Evolutionary conservation across 139 green algal genomes (phyloP).

Genomic region (Tetradesmus lagerheimii): DNA sequence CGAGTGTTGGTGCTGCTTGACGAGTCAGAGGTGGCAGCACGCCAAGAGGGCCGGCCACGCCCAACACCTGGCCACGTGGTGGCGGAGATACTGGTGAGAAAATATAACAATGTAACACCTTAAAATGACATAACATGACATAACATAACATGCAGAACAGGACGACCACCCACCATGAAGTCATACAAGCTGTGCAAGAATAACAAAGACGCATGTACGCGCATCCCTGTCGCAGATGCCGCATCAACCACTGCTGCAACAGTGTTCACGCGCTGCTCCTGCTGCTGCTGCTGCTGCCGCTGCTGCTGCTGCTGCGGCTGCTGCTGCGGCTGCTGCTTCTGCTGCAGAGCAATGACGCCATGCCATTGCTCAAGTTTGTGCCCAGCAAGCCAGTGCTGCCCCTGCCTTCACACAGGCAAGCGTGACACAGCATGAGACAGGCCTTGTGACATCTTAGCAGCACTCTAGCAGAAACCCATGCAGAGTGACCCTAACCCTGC

Average conservation of each 20-base stretch:
- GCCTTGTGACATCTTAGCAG: no score
- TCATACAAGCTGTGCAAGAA: no score
- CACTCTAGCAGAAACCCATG: no score
- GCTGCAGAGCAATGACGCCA: constrained; percentile 18
- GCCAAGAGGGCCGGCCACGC: not conserved
- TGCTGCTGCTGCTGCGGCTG: not conserved
- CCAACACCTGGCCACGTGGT: constrained; percentile 23
- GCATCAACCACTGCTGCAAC: not conserved
- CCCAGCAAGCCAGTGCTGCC: constrained; percentile 24
- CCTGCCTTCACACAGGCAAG: constrained; percentile 1
- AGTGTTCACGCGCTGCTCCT: no score
- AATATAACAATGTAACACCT: not conserved
- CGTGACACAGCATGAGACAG: no score
- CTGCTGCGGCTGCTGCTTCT: not conserved
- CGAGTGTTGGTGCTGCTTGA: constrained; percentile 36
- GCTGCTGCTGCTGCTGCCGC: not conserved
- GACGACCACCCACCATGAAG: no score
- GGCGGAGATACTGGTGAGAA: constrained; percentile 22
- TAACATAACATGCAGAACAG: not conserved
- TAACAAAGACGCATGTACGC: no score
- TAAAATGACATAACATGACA: no score
- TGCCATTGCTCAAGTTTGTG: constrained; percentile 24
- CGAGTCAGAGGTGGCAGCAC: not conserved
- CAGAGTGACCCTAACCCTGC: no score
- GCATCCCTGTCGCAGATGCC: not conserved